These are phyloP conservation scores for Neopestalotiopsis sp. DNA, from an alignment of 2,329 filamentous ascomycete species.

Conservation along the genomic window DNA sequence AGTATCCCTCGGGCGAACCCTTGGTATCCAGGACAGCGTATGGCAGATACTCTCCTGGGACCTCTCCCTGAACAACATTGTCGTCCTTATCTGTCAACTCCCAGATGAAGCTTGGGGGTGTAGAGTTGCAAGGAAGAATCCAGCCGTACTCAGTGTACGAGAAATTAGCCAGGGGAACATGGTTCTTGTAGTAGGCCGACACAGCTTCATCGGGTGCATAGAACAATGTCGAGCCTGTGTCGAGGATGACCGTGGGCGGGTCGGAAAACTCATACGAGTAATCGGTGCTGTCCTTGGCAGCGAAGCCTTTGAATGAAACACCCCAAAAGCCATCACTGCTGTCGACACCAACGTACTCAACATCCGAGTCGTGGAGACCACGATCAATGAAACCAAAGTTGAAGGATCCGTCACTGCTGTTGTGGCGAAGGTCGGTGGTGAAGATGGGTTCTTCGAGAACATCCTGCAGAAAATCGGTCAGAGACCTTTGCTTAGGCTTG, in stretches of 20 bases:
- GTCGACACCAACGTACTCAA: slow-evolving; percentile 57
- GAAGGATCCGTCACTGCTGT: slow-evolving; percentile 51
- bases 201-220: slow-evolving; percentile 64
- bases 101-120: slow-evolving; percentile 63
- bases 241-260: slow-evolving; percentile 61
- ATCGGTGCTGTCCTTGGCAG: slow-evolving; percentile 36
- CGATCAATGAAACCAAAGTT: slow-evolving; percentile 57
- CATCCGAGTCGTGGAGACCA: slow-evolving; percentile 42
- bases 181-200: slow-evolving; percentile 61
- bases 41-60: slow-evolving; percentile 61
- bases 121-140: slow-evolving; percentile 61
- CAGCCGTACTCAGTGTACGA: slow-evolving; percentile 53
- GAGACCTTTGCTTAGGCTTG: slow-evolving; percentile 46
- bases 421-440: slow-evolving; percentile 54
- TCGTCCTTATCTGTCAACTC: slow-evolving; percentile 52
- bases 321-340: slow-evolving; percentile 54
- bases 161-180: slow-evolving; percentile 57
- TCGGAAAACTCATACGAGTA: slow-evolving; percentile 43
- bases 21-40: slow-evolving; percentile 57
- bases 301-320: slow-evolving; percentile 41
- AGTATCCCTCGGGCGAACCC: slow-evolving; percentile 42
- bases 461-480: slow-evolving; percentile 50
- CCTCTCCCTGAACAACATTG: slow-evolving; percentile 52
- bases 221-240: slow-evolving; percentile 73
- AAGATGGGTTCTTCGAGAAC: slow-evolving; percentile 50